Conservation (phyloP, 768 basidiomycete genomes). For the Suillus variegatus region DNA sequence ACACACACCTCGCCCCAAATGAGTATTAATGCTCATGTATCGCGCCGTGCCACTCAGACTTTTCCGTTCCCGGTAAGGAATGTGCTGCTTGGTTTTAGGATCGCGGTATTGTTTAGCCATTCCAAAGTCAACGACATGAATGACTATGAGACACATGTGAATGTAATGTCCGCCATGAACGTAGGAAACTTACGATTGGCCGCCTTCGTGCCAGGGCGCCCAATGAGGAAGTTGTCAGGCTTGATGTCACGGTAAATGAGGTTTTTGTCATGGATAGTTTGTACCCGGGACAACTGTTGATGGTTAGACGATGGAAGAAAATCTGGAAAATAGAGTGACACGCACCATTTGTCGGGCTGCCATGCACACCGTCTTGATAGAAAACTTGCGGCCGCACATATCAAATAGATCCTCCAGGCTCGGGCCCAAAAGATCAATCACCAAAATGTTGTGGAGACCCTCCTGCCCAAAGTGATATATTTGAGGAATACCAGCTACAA, state of each 20-base stretch:
- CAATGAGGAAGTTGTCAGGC: slow-evolving; percentile 98
- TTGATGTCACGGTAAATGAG: slow-evolving; percentile 99
- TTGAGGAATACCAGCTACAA: slow-evolving; percentile 91
- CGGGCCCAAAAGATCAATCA: slow-evolving; percentile 96
- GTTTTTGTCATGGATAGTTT: slow-evolving; percentile 99
- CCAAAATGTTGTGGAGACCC: slow-evolving; percentile 96
- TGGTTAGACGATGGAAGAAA: slow-evolving; percentile 12
- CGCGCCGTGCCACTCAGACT: slow-evolving; percentile 95
- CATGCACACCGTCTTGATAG: slow-evolving; percentile 98
- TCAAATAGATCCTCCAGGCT: slow-evolving; percentile 98
- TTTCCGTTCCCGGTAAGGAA: slow-evolving; percentile 98
- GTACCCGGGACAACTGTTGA: slow-evolving; percentile 84
- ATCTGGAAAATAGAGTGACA: background rate
- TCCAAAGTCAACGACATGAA: slow-evolving; percentile 98
- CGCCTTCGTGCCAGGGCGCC: slow-evolving; percentile 88
- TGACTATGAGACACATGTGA: slow-evolving; percentile 42
- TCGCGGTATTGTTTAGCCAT: slow-evolving; percentile 99
- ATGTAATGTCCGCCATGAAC: slow-evolving; percentile 3
- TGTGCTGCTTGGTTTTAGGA: slow-evolving; percentile 99
- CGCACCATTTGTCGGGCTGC: slow-evolving; percentile 95
- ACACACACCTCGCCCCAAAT: slow-evolving; percentile 85
- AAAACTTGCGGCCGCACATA: slow-evolving; percentile 98
- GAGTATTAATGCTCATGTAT: slow-evolving; percentile 99
- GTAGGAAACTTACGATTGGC: slow-evolving; percentile 60
- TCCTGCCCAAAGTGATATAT: slow-evolving; percentile 99